Conservation (phyloP, 306 rosid genomes). For the Inga oerstediana region DNA sequence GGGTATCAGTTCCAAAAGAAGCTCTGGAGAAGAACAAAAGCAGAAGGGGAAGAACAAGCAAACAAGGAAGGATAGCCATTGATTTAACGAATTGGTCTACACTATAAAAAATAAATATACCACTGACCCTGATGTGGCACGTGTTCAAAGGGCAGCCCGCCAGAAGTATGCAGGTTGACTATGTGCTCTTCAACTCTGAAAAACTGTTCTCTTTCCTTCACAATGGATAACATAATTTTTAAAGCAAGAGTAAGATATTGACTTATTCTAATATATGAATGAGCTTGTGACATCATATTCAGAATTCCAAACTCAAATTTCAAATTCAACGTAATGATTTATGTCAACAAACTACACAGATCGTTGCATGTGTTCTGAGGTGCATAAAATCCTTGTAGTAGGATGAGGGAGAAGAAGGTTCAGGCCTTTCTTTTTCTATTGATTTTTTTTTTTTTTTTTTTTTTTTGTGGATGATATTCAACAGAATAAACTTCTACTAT, state of each 20-base stretch:
- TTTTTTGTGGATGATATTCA: background rate
- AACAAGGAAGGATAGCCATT: background rate
- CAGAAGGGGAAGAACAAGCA: background rate
- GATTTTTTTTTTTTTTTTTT: too few relatives aligned
- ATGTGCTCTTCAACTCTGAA: background rate
- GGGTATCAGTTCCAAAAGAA: background rate
- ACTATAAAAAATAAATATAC: background rate
- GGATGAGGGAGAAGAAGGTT: background rate
- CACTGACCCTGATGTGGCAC: background rate
- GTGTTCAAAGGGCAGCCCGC: background rate
- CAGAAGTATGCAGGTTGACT: background rate
- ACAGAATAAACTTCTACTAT: background rate
- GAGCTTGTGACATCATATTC: background rate
- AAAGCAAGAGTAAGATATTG: background rate
- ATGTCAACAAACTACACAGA: background rate
- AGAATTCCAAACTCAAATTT: background rate
- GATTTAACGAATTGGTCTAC: background rate
- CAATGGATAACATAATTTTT: background rate
- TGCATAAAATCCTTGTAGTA: too few relatives aligned
- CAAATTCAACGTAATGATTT: too few relatives aligned
- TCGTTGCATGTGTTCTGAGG: too few relatives aligned
- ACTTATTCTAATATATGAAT: background rate
- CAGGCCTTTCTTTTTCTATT: too few relatives aligned
- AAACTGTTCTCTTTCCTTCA: background rate
- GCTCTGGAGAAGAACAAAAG: background rate